Evolutionary conservation across 73 alveolate species (phyloP).

Genomic region (Stentor roeselii): DNA sequence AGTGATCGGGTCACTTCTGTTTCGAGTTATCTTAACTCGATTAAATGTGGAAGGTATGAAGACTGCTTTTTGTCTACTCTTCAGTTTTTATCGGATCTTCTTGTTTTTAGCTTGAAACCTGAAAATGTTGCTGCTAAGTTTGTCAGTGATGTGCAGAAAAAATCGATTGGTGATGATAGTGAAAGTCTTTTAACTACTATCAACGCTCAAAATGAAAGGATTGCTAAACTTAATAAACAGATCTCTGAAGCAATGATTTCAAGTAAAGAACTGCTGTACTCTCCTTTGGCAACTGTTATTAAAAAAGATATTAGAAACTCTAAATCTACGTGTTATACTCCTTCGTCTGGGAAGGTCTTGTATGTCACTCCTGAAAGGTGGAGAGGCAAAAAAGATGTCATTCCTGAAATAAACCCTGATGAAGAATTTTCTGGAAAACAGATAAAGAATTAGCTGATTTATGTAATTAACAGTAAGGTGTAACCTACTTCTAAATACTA

Average conservation of each 20-base stretch:
- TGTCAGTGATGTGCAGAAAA: no score
- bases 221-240: slow-evolving; percentile 7
- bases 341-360: background rate
- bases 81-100: background rate
- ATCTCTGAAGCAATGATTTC: background rate
- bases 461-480: no score
- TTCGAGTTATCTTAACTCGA: background rate
- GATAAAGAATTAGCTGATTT: no score
- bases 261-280: background rate
- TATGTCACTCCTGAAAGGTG: background rate
- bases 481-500: no score
- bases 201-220: background rate
- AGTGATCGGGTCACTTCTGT: background rate
- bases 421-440: background rate
- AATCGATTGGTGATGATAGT: background rate
- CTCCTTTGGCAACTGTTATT: background rate
- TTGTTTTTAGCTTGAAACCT: background rate
- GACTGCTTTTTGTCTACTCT: background rate
- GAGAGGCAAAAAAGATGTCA: background rate
- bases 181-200: background rate
- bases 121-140: background rate
- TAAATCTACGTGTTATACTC: background rate
- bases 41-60: background rate
- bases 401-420: background rate
- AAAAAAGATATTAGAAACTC: background rate